Evolutionary conservation across 495 filamentous ascomycete species (phyloP), one percentile per base, ranked within the genome.

Genomic region (Daldinia grandis): DNA sequence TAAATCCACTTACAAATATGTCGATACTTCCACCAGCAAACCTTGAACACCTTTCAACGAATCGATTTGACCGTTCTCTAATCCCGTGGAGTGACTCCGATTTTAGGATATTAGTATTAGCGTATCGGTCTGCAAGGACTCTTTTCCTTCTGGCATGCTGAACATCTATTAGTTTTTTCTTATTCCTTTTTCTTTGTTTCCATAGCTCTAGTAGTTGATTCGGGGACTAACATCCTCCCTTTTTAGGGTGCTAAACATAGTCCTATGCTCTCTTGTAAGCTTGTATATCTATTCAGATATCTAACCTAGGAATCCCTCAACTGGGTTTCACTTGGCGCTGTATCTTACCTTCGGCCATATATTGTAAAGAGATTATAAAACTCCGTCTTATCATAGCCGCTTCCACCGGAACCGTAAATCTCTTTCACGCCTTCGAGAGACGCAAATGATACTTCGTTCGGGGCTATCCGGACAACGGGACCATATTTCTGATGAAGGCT

Each of bases 321-420:
- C 49, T 10, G 47, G 59, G 8, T 24, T 33, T 19, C 63, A 6
- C n/a, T 66, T 21, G 19, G 27, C 21, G 30, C 4, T 56, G 21
- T 50, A 2, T 65, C 75, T 42, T 58, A 85, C 86, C 84, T 87
- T 30, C 79, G 80, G 17, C 81, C 82, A 71, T 85, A 89, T 30
- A 89, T 81, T 62, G 79, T 83, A 71, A 91, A 91, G 9, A 90
- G 73, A 42, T 85, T 81, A 77, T 91, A 92, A 59, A 88, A 88
- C 67, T 88, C 87, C 0, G 88, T 91, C 78, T 91, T 91, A 59
- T 90, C 85, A 68, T 88, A 91, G 7, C 89, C 88, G 69, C 88
- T 90, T 0, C 89, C 89, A 1, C 86, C 86, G 0, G 85, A 87
- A 30, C 83, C 81, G 74, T 91, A 91, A 21, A 91, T 91, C 74